Evolutionary conservation across 1,284 basidiomycete species (phyloP).

Genomic region (Microbotryum intermedium): DNA sequence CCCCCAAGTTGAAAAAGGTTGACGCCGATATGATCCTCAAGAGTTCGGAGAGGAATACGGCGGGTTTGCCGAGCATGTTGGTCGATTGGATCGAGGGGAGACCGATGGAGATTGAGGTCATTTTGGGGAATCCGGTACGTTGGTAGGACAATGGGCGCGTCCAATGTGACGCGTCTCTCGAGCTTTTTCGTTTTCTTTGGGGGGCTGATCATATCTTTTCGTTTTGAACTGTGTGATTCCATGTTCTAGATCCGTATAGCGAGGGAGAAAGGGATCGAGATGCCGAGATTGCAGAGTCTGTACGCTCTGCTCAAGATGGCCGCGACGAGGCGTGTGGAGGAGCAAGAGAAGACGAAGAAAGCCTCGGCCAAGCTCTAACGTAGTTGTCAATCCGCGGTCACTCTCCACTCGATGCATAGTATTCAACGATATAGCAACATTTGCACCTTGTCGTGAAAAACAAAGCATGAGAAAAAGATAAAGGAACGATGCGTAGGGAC

Average conservation of each 20-base stretch:
- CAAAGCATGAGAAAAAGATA: too few relatives aligned
- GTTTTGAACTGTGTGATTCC: too few relatives aligned
- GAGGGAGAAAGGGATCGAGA: constrained; percentile 37
- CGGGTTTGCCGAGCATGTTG: constrained; percentile 42
- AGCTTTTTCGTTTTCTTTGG: too few relatives aligned
- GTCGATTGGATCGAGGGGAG: constrained; percentile 41
- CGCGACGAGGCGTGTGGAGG: neutral
- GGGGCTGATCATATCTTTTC: neutral
- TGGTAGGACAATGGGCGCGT: neutral
- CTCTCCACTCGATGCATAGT: too few relatives aligned
- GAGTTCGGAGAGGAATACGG: constrained; percentile 40
- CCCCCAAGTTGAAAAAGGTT: constrained; percentile 32
- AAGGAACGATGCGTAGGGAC: too few relatives aligned
- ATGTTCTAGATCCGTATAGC: constrained; percentile 40
- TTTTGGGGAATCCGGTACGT: constrained; percentile 35
- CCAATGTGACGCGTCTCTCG: neutral
- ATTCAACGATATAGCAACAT: too few relatives aligned
- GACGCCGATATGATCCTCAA: constrained; percentile 39
- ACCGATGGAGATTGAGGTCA: constrained; percentile 43
- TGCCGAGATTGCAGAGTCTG: constrained; percentile 42
- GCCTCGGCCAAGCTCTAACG: too few relatives aligned
- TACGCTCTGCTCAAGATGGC: constrained; percentile 43
- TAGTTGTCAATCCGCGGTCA: too few relatives aligned
- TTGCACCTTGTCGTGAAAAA: too few relatives aligned
- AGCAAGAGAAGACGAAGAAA: neutral